Percentiles rank a stretch among this genome's conserved stretches.
Conservation (phyloP, 2,329 filamentous ascomycete species). For the Sporothrix humicola region DNA sequence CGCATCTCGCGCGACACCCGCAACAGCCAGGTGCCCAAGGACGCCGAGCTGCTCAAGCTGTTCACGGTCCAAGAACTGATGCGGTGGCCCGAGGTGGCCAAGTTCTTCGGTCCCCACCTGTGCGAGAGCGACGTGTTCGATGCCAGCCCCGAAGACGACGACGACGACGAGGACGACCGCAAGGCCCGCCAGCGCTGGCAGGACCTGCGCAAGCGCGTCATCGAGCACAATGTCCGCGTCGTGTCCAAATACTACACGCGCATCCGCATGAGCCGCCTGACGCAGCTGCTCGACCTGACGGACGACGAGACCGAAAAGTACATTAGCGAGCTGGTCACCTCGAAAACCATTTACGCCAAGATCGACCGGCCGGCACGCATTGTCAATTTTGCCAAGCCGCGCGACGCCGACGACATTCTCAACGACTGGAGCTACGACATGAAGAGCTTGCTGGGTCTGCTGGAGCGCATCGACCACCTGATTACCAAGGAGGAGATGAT, state of each 20-base stretch:
- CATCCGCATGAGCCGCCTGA: conserved; percentile 89
- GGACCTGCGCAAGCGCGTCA: conserved; percentile 95
- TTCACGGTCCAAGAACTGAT: conserved; percentile 97
- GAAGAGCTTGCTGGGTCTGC: conserved; percentile 71
- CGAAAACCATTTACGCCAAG: conserved; percentile 97
- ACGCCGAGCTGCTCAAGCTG: conserved; percentile 86
- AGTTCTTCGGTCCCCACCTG: conserved; percentile 86
- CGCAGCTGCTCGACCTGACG: conserved; percentile 85
- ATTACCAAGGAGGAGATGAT: conserved; percentile 99
- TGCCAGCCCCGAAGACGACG: conserved; percentile 60
- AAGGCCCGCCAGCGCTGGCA: conserved; percentile 89
- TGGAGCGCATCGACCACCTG: conserved; percentile 91
- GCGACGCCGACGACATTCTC: conserved; percentile 92
- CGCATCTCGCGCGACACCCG: conserved; percentile 86
- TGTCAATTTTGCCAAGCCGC: conserved; percentile 92
- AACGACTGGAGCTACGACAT: conserved; percentile 98
- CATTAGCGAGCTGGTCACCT: conserved; percentile 94
- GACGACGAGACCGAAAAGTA: conserved; percentile 99
- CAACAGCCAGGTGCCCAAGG: conserved; percentile 75
- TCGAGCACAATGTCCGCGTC: conserved; percentile 98
- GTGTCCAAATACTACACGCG: conserved; percentile 99
- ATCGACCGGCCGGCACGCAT: conserved; percentile 93
- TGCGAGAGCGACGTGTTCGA: conserved; percentile 91
- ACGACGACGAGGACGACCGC: conserved; percentile 68
- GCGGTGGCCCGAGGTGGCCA: conserved; percentile 94